Conservation (phyloP, 139 green algal species). For the Spirogloea muscicola region DNA sequence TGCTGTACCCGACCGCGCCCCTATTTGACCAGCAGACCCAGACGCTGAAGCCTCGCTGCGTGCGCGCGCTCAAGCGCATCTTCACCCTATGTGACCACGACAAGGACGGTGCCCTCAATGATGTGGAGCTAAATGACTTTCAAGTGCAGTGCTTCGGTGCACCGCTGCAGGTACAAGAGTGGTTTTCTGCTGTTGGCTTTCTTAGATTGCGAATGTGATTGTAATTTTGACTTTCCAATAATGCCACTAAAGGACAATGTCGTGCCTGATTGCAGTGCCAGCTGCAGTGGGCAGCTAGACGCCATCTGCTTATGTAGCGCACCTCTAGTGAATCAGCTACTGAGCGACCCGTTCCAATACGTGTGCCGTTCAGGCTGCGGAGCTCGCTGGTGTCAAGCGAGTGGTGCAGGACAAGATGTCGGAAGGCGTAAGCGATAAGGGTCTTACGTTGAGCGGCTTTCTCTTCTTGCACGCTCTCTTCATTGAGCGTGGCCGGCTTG, state of each 20-base stretch:
- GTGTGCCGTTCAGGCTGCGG: too few relatives aligned
- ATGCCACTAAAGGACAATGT: too few relatives aligned
- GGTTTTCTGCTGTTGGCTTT: too few relatives aligned
- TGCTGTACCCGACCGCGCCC: conserved; percentile 81
- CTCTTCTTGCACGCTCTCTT: conserved; percentile 92
- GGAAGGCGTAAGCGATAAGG: conserved; percentile 45
- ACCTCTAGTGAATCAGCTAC: conserved; percentile 3
- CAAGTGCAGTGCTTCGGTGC: conserved; percentile 55
- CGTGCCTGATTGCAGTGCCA: background rate
- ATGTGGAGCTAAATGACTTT: conserved; percentile 82
- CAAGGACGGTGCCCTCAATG: conserved; percentile 66
- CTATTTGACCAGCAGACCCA: conserved; percentile 68
- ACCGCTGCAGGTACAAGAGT: conserved; percentile 7
- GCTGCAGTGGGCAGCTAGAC: background rate
- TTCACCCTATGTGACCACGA: conserved; percentile 82
- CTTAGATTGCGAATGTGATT: too few relatives aligned
- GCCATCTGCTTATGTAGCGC: background rate
- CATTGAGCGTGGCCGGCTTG: conserved; percentile 83
- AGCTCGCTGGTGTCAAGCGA: conserved; percentile 82
- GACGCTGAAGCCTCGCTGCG: conserved; percentile 62
- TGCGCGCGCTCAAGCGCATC: conserved; percentile 75
- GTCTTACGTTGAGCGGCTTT: conserved; percentile 84
- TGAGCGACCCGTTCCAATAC: conserved; percentile 61
- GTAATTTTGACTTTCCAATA: too few relatives aligned
- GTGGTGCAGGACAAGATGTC: conserved; percentile 74